A percentile compares a stretch with the other conserved stretches of the same genome.
Conservation (phyloP, 306 rosid genomes). For the Boehmeria nivea region DNA sequence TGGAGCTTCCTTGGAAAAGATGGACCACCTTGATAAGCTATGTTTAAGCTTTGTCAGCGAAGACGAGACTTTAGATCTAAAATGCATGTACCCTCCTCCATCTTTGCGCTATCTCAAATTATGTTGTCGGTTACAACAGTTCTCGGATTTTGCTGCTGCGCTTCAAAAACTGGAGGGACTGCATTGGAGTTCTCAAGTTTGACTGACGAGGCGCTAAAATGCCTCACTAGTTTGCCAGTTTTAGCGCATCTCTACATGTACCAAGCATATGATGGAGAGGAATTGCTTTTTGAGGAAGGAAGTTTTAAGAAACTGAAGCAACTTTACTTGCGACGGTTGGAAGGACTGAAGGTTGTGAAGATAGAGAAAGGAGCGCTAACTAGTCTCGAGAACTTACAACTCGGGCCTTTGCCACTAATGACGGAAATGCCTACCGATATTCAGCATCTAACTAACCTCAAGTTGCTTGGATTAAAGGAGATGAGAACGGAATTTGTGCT, state of each 20-base stretch:
- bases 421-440: constrained; percentile 16
- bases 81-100: background rate
- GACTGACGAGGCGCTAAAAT: constrained; percentile 9
- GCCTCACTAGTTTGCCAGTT: constrained; percentile 13
- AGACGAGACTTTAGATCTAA: constrained; percentile 22
- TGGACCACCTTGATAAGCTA: constrained; percentile 20
- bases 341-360: constrained; percentile 10
- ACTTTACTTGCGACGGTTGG: background rate
- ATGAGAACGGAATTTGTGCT: constrained; percentile 1
- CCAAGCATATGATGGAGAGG: constrained; percentile 23
- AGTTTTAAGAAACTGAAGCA: constrained; percentile 23
- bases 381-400: background rate
- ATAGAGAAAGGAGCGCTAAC: constrained; percentile 27
- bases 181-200: constrained; percentile 14
- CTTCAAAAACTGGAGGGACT: constrained; percentile 19
- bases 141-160: constrained; percentile 22
- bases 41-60: background rate
- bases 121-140: background rate
- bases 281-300: constrained; percentile 19
- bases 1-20: constrained; percentile 9
- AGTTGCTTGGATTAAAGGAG: background rate
- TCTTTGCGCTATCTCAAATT: background rate
- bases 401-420: background rate
- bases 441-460: constrained; percentile 2
- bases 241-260: background rate